These are phyloP conservation scores for Pythium volutum DNA, from an alignment of 352 stramenopile genomes.

Conservation along the genomic window DNA sequence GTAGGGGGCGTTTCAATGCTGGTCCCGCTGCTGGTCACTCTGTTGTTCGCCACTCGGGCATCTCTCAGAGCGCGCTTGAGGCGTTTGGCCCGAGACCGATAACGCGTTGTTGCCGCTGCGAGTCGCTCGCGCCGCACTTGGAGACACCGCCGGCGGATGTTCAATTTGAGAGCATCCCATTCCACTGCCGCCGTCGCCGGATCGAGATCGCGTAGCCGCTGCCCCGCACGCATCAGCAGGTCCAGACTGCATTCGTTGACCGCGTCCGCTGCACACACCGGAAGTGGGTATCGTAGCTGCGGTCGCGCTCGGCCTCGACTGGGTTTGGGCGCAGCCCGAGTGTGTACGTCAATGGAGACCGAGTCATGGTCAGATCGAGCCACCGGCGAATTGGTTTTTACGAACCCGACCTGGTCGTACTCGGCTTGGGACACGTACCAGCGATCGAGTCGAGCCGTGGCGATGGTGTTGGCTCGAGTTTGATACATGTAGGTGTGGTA, in stretches of 20 bases:
- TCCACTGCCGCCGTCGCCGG: background rate
- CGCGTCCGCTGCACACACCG: background rate
- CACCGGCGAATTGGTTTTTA: background rate
- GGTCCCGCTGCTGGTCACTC: background rate
- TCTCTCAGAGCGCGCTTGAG: background rate
- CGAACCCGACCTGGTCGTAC: background rate
- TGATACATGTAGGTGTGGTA: slow-evolving; percentile 15
- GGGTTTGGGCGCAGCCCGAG: background rate
- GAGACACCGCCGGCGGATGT: background rate
- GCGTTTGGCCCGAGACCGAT: background rate
- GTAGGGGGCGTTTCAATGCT: background rate
- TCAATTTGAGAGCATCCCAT: background rate
- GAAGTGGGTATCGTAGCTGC: background rate
- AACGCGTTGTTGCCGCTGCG: background rate
- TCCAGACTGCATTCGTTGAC: background rate
- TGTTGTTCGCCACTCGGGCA: background rate
- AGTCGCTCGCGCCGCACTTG: background rate
- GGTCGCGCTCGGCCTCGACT: background rate
- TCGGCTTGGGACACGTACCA: slow-evolving; percentile 2
- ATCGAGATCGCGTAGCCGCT: too few relatives aligned
- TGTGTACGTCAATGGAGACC: background rate
- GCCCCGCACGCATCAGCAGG: background rate
- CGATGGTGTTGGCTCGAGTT: background rate
- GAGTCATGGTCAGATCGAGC: slow-evolving; percentile 2
- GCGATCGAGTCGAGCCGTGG: slow-evolving; percentile 1